Base-by-base conservation (phyloP, 2,329 filamentous ascomycete genomes). In the Periconia macrospinosa region DNA sequence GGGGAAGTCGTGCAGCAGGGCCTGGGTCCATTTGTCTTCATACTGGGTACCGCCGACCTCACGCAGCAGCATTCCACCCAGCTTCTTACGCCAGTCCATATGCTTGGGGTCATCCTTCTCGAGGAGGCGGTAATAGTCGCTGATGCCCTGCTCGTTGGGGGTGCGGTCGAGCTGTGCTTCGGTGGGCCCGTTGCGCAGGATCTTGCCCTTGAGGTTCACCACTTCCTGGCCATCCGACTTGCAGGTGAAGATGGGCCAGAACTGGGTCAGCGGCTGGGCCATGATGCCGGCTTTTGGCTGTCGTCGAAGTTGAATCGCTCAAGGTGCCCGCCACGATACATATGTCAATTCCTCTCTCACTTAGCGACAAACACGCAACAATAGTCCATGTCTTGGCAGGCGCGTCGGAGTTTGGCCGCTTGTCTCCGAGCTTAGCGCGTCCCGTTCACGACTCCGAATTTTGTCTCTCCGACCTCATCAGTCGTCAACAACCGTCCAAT, bases 41-140 rank as follows among this genome's bases (percentile, higher is more conserved):
- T 72, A 59, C 51, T 64, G 60, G 51, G 68, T 67, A 47, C 71
- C 59, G 45, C 75, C 77, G 42, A 84, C 63, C 60, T 82, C 78
- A 59, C 79, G 72, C 62, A 81, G 74, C 27, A 84, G 71, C 81
- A 85, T 84, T n/a, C 80, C 80, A 19, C 80, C 83, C 53, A 85
- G 72, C 70, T 85, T 85, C 56, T 82, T 74, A 51, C 82, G 74
- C 83, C 83, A 85, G 59, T 85, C 82, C 7, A 81, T 62, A 58
- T 81, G 78, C 63, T 84, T 84, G 6, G 75, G 66, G 57, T 84
- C 80, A 44, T 82, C 77, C 10, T 72, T 66, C 11, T 74, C 73
- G 7, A 84, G 75, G 56, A 78, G 71, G 52, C 79, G 77, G 70
- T 84, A 85, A 70, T 76, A 84, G 68, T 84, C 81, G 54, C 77